Percentiles rank a stretch among this genome's conserved stretches.
phyloP scores from a whole-genome alignment of 176 grass and related monocot genomes.

The Musa troglodytarum region DNA sequence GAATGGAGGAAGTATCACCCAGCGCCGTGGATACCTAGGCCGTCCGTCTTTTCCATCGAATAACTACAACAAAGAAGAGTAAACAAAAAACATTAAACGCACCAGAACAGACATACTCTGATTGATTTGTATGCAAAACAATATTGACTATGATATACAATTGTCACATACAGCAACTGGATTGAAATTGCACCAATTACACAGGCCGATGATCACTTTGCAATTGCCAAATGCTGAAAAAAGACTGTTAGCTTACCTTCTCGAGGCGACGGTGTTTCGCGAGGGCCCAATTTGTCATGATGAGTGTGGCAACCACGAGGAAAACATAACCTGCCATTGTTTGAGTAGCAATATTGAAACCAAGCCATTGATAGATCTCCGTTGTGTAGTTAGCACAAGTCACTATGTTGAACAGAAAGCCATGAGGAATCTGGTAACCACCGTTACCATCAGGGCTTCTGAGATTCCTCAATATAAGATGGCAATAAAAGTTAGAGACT shows the following conservation, averaged over 20 bases:
- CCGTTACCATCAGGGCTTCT: slow-evolving; percentile 65
- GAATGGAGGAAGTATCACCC: slow-evolving; percentile 91
- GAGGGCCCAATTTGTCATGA: slow-evolving; percentile 95
- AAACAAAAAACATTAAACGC: too few relatives aligned
- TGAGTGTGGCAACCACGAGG: slow-evolving; percentile 47
- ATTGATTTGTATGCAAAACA: neutral
- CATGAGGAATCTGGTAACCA: slow-evolving; percentile 77
- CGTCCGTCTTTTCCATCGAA: slow-evolving; percentile 84
- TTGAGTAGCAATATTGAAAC: slow-evolving; percentile 87
- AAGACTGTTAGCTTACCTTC: slow-evolving; percentile 37
- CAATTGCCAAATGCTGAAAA: neutral
- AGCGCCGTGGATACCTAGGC: slow-evolving; percentile 74
- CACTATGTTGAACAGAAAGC: slow-evolving; percentile 90
- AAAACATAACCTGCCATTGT: slow-evolving; percentile 81
- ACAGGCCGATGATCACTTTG: neutral
- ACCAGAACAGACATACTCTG: neutral
- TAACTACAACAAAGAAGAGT: slow-evolving; percentile 28
- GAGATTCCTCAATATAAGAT: slow-evolving; percentile 81
- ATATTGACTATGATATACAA: neutral
- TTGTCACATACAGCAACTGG: too few relatives aligned
- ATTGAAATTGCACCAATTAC: neutral
- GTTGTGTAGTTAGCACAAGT: slow-evolving; percentile 93
- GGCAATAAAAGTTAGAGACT: slow-evolving; percentile 86
- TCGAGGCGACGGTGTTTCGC: slow-evolving; percentile 67
- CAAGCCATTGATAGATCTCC: slow-evolving; percentile 91